These are phyloP conservation scores for Didymella segeticola DNA, from an alignment of 2,329 filamentous ascomycete genomes.

Conservation along the genomic window DNA sequence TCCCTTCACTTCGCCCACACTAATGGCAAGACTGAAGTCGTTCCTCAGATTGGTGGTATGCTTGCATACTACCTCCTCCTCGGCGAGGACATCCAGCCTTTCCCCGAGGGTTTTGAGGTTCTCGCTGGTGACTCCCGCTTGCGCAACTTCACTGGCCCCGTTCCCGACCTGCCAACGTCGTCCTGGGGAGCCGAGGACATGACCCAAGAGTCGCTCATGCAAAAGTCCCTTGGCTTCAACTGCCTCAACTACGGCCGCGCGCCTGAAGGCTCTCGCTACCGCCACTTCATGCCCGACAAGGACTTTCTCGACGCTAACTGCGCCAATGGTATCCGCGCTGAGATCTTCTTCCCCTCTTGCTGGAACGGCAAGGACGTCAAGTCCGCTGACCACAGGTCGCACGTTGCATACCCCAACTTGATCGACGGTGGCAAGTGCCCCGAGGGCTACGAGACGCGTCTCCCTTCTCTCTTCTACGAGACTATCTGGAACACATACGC, in stretches of 20 bases:
- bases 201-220: conserved; percentile 73
- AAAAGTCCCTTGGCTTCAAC: conserved; percentile 93
- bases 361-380: conserved; percentile 69
- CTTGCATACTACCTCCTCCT: conserved; percentile 80
- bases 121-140: conserved; percentile 68
- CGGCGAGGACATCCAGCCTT: conserved; percentile 71
- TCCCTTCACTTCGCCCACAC: conserved; percentile 71
- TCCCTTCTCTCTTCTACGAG: conserved; percentile 67
- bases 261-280: conserved; percentile 77
- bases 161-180: conserved; percentile 73
- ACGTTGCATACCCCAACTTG: conserved; percentile 67
- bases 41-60: conserved; percentile 62
- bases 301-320: conserved; percentile 81
- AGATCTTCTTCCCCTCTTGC: conserved; percentile 78
- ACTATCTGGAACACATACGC: conserved; percentile 62
- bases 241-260: conserved; percentile 78
- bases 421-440: conserved; percentile 64
- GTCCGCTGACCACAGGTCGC: conserved; percentile 66
- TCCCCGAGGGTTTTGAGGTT: conserved; percentile 75
- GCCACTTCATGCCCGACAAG: conserved; percentile 84
- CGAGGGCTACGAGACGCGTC: conserved; percentile 59
- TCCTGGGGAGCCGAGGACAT: conserved; percentile 68
- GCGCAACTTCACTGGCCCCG: conserved; percentile 61
- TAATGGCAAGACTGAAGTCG: conserved; percentile 69
- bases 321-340: conserved; percentile 75